Evolutionary conservation across 2,329 filamentous ascomycete species (phyloP).

Genomic region (Pseudocercospora fuligena): DNA sequence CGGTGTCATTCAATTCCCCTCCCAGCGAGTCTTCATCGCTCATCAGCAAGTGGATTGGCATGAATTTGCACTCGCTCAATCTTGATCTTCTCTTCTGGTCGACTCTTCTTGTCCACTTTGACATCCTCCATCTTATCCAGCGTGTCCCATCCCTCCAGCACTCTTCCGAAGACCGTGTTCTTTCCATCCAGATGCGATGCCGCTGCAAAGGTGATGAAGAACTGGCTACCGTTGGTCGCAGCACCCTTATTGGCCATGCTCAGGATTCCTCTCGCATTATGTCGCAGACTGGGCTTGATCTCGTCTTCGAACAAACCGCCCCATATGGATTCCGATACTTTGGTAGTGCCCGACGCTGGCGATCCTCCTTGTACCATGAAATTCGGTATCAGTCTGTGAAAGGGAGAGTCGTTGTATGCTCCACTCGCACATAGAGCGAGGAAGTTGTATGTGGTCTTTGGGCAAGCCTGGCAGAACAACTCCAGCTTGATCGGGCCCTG

Average conservation of each 20-base stretch:
- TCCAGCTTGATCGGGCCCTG: slow-evolving; percentile 92
- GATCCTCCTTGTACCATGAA: slow-evolving; percentile 83
- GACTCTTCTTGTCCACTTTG: slow-evolving; percentile 76
- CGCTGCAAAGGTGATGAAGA: slow-evolving; percentile 78
- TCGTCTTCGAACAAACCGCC: slow-evolving; percentile 76
- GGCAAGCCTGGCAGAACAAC: slow-evolving; percentile 92
- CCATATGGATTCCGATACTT: slow-evolving; percentile 69
- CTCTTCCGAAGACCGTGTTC: slow-evolving; percentile 81
- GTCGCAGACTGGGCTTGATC: slow-evolving; percentile 75
- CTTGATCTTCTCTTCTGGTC: slow-evolving; percentile 68
- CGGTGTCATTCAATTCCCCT: neutral
- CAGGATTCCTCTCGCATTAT: slow-evolving; percentile 88
- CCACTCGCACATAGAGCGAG: slow-evolving; percentile 80
- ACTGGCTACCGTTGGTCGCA: slow-evolving; percentile 90
- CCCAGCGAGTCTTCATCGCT: slow-evolving; percentile 33
- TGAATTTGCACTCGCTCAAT: slow-evolving; percentile 76
- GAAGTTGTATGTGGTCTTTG: slow-evolving; percentile 90
- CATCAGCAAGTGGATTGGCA: slow-evolving; percentile 73
- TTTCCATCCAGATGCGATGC: slow-evolving; percentile 81
- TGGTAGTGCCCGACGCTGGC: slow-evolving; percentile 49
- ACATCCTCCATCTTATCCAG: slow-evolving; percentile 73
- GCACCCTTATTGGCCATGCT: slow-evolving; percentile 97
- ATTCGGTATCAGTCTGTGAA: slow-evolving; percentile 78
- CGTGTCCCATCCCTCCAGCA: slow-evolving; percentile 64
- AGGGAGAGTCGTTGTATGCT: slow-evolving; percentile 75